Base-by-base conservation (phyloP, 176 grass and related monocot genomes). In the Phoenix dactylifera region DNA sequence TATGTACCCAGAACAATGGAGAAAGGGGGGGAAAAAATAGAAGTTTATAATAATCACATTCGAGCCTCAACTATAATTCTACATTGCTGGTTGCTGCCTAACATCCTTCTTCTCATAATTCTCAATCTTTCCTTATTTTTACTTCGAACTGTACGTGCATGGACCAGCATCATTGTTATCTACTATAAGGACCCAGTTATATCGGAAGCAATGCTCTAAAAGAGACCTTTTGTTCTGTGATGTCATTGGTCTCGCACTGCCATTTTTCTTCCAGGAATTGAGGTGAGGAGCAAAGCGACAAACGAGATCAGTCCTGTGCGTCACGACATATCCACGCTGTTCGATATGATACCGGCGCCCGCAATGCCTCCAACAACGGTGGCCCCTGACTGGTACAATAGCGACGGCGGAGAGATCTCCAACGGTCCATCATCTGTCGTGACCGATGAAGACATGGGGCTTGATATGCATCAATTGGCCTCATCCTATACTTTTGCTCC, bases 191-290 rank as follows among this genome's bases (percentile, higher is more conserved):
- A 44, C 18, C n/a, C 30, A 56, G 62, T 49, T 49, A 12, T 55
- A 15, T 24, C 25, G 51, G 29, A 58, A 77, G 76, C 49, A 76
- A 67, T 80, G 60, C 17, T 60, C 19, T 7, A 24, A 66, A 50
- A 69, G 49, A 76, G 64, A 52, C 59, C 48, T 66, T 1, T 22
- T 14, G 35, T 44, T 44, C 10, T 44, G 10, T 68, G 68, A 35
- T 70, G 72, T 57, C 29, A 53, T 55, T 63, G 15, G 28, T 67
- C 20, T 26, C 15, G 0, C 18, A 9, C 9, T 9, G 9, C 9
- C 10, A 44, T 44, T 44, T 44, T 14, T 35, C 26, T 16, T 51
- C 2, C 77, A 77, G 82, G 60, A 23, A 75, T 20, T 26, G 67
- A 74, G 52, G n/a, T 51, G n/a, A 63, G 49, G 7, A 58, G 10